These are phyloP conservation scores for Aspergillus fijiensis DNA, from an alignment of 2,329 filamentous ascomycete genomes.

Conservation along the genomic window DNA sequence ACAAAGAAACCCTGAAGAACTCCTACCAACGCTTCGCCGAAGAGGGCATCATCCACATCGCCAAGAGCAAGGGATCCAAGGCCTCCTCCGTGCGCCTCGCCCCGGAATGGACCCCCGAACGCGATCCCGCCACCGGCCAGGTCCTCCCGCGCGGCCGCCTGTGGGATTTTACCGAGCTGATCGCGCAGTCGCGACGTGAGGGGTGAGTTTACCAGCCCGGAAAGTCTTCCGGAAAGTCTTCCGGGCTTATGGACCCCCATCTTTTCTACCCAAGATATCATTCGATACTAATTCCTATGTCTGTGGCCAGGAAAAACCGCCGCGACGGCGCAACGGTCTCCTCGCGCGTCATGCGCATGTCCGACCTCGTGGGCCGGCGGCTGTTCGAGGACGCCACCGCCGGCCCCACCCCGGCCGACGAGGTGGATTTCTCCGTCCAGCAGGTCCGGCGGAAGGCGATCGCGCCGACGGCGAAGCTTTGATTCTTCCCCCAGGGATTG, in stretches of 20 bases:
- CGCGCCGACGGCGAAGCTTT: constrained; percentile 35
- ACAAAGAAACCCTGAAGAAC: constrained; percentile 96
- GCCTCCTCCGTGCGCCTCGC: constrained; percentile 61
- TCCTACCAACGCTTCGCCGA: constrained; percentile 84
- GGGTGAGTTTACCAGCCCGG: constrained; percentile 53
- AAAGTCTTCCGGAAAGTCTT: no score
- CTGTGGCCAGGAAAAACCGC: constrained; percentile 67
- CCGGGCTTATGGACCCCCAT: no score
- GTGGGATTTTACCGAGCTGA: constrained; percentile 90
- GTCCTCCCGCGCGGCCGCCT: constrained; percentile 71
- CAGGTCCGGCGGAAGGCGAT: constrained; percentile 40
- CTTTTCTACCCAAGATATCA: no score
- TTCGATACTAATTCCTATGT: not conserved
- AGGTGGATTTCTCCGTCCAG: constrained; percentile 35
- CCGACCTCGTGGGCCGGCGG: constrained; percentile 68
- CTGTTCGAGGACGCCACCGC: constrained; percentile 56
- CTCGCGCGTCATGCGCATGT: constrained; percentile 73
- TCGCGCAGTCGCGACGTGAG: constrained; percentile 78
- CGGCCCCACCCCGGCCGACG: constrained; percentile 23
- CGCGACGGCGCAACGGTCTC: constrained; percentile 90
- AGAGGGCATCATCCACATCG: constrained; percentile 79
- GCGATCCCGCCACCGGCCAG: constrained; percentile 60
- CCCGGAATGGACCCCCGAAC: constrained; percentile 69
- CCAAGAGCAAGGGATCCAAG: constrained; percentile 61
- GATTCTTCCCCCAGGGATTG: not conserved